Evolutionary conservation across 352 stramenopile genomes (phyloP), one percentile per base, ranked within the genome.

Genomic region (Aphanomyces cochlioides): DNA sequence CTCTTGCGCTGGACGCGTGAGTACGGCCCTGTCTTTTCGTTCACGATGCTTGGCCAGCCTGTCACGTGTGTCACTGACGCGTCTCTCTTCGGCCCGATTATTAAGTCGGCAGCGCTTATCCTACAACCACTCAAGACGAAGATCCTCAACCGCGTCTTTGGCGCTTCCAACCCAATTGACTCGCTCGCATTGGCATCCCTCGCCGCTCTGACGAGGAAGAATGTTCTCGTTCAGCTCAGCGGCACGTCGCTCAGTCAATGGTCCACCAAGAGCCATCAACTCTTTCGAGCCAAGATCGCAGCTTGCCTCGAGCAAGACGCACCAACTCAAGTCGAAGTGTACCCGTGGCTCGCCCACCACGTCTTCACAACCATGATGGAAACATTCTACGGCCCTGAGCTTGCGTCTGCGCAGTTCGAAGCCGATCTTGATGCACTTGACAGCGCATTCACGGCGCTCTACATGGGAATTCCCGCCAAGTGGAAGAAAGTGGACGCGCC

Each of bases 21-120:
- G 19, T 57, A 67, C 47, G 60, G 60, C 41, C 45, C 60, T 34
- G 47, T 67, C 47, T 67, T 67, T 37, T 34, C 28, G 28, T 19
- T 67, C 43, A 67, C 60, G 21, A 12, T 67, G 17, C 47, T 67
- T 12, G 60, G 60, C 21, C 13, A 67, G 47, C 60, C 60, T 17
- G 17, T 67, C 6, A 67, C 60, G 41, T 37, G 36, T 12, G 36
- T 67, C 21, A 41, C 60, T 19, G 60, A 67, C 47, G 15, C 60
- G 21, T 19, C 60, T 28, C 60, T 67, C 39, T 67, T 67, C 47
- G 6, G 38, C 28, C 45, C 60, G 15, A 10, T 67, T 7, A 34
- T 41, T 1, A 67, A 57, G 28, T 15, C 45, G 28, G 28, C 60
- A 17, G 8, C 13, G 7, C 10, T 67, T 37, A 67, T 17, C 47